A percentile compares a stretch with the other conserved stretches of the same genome.
phyloP scores from a whole-genome alignment of 495 filamentous ascomycete genomes.

The Podospora bellae-mahoneyi region DNA sequence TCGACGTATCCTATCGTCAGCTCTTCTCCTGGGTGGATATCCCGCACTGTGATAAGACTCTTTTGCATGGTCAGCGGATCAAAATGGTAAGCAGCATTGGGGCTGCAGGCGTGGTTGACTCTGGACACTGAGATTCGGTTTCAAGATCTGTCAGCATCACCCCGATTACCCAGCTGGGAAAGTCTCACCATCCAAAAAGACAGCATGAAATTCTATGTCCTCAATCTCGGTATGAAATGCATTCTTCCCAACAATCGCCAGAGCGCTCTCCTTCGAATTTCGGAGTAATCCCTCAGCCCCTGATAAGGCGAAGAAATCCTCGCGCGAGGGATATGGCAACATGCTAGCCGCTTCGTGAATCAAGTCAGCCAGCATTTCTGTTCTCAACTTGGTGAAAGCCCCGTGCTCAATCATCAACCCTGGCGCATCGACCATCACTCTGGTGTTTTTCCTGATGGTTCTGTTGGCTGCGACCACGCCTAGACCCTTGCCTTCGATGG shows the following conservation, averaged over 20 bases:
- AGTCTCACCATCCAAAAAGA: background rate
- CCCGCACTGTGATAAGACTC: conserved; percentile 30
- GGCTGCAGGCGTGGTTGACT: conserved; percentile 39
- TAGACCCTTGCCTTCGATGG: background rate
- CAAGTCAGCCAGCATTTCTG: background rate
- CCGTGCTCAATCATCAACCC: background rate
- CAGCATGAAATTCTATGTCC: background rate
- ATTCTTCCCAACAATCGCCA: background rate
- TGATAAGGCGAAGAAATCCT: background rate
- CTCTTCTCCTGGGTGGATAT: conserved; percentile 33
- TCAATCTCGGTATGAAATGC: background rate
- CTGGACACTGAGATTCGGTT: conserved; percentile 27
- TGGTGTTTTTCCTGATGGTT: background rate
- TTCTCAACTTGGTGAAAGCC: background rate
- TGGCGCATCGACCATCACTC: background rate
- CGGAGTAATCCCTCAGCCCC: background rate
- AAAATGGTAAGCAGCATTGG: conserved; percentile 38
- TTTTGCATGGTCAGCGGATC: conserved; percentile 32
- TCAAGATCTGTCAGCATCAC: background rate
- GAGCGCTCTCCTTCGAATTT: background rate
- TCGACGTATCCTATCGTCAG: conserved; percentile 36
- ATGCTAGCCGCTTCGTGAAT: background rate
- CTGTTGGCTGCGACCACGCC: background rate
- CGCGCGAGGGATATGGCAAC: background rate
- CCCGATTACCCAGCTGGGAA: background rate